Evolutionary conservation across 495 filamentous ascomycete genomes (phyloP), one percentile per base, ranked within the genome.

Genomic region (Trichoderma virens): DNA sequence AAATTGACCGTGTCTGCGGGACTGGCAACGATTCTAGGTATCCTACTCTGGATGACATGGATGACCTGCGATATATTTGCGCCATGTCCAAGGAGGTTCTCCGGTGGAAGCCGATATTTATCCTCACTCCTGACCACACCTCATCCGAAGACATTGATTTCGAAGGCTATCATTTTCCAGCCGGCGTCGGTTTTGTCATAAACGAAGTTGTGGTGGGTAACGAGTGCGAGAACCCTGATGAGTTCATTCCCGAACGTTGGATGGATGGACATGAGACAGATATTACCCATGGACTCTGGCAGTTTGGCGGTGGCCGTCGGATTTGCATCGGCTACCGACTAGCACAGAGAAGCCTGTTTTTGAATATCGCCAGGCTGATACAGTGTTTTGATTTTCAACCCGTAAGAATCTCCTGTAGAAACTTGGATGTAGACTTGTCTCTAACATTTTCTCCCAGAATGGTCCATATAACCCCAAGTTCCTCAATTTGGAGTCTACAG

Each of bases 1-100:
- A 79, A 23, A 62, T 81, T 6, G 79, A 83, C 59, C 59, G 64
- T 5, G 67, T 79, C 5, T 82, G 79, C 64, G 70, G 69, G 3
- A 60, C 65, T 5, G 69, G 65, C 5, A 60, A 71, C 27, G 67
- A 35, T 35, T 5, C 34, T 35, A 35, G 79, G 3, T 73, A 82
- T 5, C 79, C 79, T 7, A 56, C 63, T 60, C 77, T 83, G 70
- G 71, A 70, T 16, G 83, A 85, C 69, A 69, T 79, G 65, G 62
- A 70, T 16, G 71, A 72, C 38, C 70, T 85, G 45, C 80, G 80
- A 6, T 86, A 85, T 64, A 76, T 73, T 59, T 69, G 59, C 39
- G 79, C 79, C 4, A 70, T 84, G 34, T 73, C 79, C 59, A 86
- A 83, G 66, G 84, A 87, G 69, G 78, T 77, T 16, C 71, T 86